Conservation (phyloP, 2,329 filamentous ascomycete species). For the Leptographium lundbergii region DNA sequence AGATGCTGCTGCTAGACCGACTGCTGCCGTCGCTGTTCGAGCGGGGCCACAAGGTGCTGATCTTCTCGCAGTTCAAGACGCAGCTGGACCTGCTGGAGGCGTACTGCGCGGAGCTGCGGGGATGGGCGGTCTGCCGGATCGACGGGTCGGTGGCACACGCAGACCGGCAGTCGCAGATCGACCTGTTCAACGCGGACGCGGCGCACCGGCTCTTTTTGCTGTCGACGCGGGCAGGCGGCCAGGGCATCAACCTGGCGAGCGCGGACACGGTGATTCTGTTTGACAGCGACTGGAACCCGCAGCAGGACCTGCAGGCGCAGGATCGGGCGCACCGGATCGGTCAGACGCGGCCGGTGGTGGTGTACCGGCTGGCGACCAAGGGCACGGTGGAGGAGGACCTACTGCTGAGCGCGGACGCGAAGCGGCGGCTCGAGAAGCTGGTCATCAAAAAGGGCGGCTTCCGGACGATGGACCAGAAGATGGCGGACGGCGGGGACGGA, state of each 20-base stretch:
- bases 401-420: constrained; percentile 77
- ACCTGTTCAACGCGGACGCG: constrained; percentile 49
- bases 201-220: constrained; percentile 70
- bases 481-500: constrained; percentile 22
- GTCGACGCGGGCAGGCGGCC: constrained; percentile 81
- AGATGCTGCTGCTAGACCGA: constrained; percentile 88
- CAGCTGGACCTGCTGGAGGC: constrained; percentile 85
- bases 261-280: constrained; percentile 91
- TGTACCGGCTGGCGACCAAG: constrained; percentile 87
- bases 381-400: constrained; percentile 85
- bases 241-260: constrained; percentile 85
- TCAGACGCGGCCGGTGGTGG: constrained; percentile 80
- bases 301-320: constrained; percentile 93
- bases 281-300: constrained; percentile 85
- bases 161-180: constrained; percentile 57
- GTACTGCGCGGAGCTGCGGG: constrained; percentile 66
- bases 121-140: constrained; percentile 77
- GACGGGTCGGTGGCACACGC: constrained; percentile 75
- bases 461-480: constrained; percentile 52
- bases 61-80: constrained; percentile 94
- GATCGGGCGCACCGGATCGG: constrained; percentile 92
- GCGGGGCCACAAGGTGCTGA: constrained; percentile 75
- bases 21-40: constrained; percentile 64
- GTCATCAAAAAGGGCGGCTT: constrained; percentile 92
- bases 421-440: constrained; percentile 82